Evolutionary conservation across 148 eudicot species (phyloP).

Genomic region (Vaccinium macrocarpon): DNA sequence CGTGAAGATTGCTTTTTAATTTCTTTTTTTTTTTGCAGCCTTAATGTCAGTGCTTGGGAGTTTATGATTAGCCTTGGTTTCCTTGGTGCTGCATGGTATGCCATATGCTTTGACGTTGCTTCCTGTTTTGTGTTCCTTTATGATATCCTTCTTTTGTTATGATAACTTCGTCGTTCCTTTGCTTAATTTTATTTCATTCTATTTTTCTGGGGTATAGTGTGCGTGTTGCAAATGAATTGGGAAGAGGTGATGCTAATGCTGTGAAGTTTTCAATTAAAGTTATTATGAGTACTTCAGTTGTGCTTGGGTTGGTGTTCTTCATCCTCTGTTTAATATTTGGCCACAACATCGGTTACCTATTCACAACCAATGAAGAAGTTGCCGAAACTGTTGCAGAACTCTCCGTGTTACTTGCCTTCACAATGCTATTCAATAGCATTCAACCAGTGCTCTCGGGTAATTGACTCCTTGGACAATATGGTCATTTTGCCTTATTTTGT

Average conservation of each 20-base stretch:
- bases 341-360: constrained; percentile 28
- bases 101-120: neutral
- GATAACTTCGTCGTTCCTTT: too few relatives aligned
- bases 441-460: constrained; percentile 49
- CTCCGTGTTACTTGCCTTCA: constrained; percentile 38
- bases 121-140: neutral
- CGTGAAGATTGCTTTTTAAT: neutral
- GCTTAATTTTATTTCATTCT: neutral
- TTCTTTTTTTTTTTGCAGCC: constrained; percentile 36
- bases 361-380: constrained; percentile 41
- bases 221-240: constrained; percentile 73
- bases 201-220: constrained; percentile 33
- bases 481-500: neutral
- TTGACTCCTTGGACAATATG: constrained; percentile 7
- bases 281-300: constrained; percentile 42
- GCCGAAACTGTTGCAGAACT: constrained; percentile 37
- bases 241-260: constrained; percentile 62
- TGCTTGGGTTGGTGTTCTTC: constrained; percentile 43
- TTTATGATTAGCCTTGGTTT: constrained; percentile 71
- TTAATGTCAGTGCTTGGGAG: constrained; percentile 57
- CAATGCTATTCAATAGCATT: constrained; percentile 41
- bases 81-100: constrained; percentile 62
- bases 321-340: constrained; percentile 34
- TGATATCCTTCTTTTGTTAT: neutral
- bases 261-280: constrained; percentile 68